Evolutionary conservation across 1,284 basidiomycete species (phyloP).

Genomic region (Ceratobasidium sp.): DNA sequence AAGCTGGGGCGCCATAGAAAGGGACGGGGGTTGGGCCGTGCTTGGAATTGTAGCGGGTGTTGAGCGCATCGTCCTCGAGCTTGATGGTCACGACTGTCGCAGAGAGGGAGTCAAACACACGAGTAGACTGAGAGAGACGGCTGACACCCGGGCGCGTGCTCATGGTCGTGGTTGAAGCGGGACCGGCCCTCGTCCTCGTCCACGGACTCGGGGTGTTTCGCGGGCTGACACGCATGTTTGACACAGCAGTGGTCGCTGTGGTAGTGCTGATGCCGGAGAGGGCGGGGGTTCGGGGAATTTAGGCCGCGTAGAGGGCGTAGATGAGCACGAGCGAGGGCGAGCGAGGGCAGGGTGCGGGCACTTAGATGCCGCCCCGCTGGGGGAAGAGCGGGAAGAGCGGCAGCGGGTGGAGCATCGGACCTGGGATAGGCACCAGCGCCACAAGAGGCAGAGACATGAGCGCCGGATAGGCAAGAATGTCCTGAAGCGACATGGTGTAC

Average conservation of each 20-base stretch:
- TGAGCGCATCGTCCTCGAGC: conserved; percentile 32
- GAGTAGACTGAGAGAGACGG: background rate
- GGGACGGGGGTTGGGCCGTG: conserved; percentile 18
- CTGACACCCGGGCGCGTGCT: conserved; percentile 22
- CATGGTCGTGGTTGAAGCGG: conserved; percentile 11
- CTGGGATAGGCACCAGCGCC: conserved; percentile 32
- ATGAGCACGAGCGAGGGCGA: conserved; percentile 38
- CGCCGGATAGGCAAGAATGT: conserved; percentile 35
- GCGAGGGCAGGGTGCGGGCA: conserved; percentile 36
- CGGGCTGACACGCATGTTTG: conserved; percentile 26
- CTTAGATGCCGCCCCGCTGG: conserved; percentile 41
- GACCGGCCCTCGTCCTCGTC: conserved; percentile 34
- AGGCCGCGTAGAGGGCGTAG: conserved; percentile 37
- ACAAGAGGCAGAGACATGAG: conserved; percentile 39
- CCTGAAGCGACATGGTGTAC: conserved; percentile 33
- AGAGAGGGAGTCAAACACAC: conserved; percentile 23
- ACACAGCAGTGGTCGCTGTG: background rate
- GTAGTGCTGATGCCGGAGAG: conserved; percentile 5
- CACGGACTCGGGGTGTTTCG: conserved; percentile 20
- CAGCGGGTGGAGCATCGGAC: conserved; percentile 34
- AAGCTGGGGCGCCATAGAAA: background rate
- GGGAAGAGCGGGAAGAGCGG: conserved; percentile 39
- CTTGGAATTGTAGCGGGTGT: conserved; percentile 25
- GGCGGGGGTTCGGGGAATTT: conserved; percentile 1
- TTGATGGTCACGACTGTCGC: conserved; percentile 34